Percentiles rank a stretch among this genome's conserved stretches.
Evolutionary conservation across 768 basidiomycete species (phyloP).

Genomic region (Gymnopilus junonius): DNA sequence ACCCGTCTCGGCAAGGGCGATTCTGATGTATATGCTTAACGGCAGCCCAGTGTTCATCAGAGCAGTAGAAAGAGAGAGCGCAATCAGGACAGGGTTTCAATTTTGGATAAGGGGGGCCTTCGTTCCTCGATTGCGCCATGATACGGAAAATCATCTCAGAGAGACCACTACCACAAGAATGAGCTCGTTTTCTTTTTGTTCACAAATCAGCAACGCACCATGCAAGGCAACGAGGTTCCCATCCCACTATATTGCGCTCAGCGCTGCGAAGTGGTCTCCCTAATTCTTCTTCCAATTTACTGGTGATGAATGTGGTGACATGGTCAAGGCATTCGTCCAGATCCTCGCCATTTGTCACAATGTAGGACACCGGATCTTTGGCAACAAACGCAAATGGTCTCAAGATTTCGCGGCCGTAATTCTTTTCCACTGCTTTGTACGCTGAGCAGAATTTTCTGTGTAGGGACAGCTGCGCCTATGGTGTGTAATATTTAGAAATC

Average conservation of each 20-base stretch:
- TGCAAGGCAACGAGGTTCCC: slow-evolving; percentile 33
- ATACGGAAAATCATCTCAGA: too few species aligned
- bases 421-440: slow-evolving; percentile 25
- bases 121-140: slow-evolving; percentile 12
- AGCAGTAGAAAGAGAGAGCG: slow-evolving; percentile 32
- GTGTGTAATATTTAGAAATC: too few species aligned
- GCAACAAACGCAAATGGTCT: slow-evolving; percentile 15
- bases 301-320: slow-evolving; percentile 12
- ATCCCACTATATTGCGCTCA: slow-evolving; percentile 30
- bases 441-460: slow-evolving; percentile 40
- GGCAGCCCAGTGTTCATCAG: slow-evolving; percentile 26
- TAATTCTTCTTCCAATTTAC: slow-evolving; percentile 9
- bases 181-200: too few species aligned
- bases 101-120: background rate
- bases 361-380: slow-evolving; percentile 6
- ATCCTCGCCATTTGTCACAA: slow-evolving; percentile 11
- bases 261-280: slow-evolving; percentile 16
- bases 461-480: too few species aligned
- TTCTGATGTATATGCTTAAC: slow-evolving; percentile 22
- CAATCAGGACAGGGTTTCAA: slow-evolving; percentile 30
- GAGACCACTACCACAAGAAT: slow-evolving; percentile 22
- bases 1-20: slow-evolving; percentile 23
- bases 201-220: slow-evolving; percentile 32
- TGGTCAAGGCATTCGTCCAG: slow-evolving; percentile 15
- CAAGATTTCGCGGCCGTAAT: slow-evolving; percentile 6